Conservation (phyloP, 140 eudicot species). For the Stevia rebaudiana region DNA sequence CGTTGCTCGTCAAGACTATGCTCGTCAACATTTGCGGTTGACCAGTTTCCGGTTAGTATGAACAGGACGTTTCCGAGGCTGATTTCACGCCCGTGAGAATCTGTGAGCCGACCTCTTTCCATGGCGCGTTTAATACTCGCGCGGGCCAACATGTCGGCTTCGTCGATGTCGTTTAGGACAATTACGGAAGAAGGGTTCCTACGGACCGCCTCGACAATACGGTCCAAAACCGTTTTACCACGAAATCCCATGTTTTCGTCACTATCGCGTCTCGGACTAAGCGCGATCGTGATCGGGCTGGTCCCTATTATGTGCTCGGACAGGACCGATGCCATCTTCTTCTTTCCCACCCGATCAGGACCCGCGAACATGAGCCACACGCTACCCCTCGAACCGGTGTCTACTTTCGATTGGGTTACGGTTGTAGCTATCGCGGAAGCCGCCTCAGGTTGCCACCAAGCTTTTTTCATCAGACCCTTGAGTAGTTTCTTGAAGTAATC, state of each 20-base stretch:
- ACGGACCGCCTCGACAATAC: constrained; percentile 80
- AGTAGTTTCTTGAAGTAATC: constrained; percentile 77
- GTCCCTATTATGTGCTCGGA: constrained; percentile 69
- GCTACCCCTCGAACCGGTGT: constrained; percentile 54
- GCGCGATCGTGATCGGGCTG: constrained; percentile 51
- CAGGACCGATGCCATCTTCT: constrained; percentile 72
- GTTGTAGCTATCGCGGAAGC: constrained; percentile 87
- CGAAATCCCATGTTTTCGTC: constrained; percentile 55
- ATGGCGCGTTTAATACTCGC: constrained; percentile 71
- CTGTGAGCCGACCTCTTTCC: constrained; percentile 72
- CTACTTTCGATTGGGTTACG: constrained; percentile 59
- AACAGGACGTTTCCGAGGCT: constrained; percentile 81
- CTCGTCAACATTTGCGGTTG: constrained; percentile 26
- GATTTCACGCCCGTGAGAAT: constrained; percentile 86
- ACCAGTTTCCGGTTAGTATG: constrained; percentile 81
- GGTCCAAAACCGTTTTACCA: constrained; percentile 75
- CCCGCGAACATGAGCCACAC: constrained; percentile 82
- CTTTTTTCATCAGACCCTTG: constrained; percentile 78
- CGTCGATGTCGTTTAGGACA: constrained; percentile 74
- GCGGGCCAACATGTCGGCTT: constrained; percentile 62
- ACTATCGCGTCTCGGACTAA: constrained; percentile 57
- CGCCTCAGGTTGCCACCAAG: constrained; percentile 98
- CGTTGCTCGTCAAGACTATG: constrained; percentile 45
- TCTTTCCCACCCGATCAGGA: constrained; percentile 83
- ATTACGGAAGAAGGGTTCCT: constrained; percentile 78